Conservation (phyloP, 2,329 filamentous ascomycete genomes). For the Talaromyces sp. region DNA sequence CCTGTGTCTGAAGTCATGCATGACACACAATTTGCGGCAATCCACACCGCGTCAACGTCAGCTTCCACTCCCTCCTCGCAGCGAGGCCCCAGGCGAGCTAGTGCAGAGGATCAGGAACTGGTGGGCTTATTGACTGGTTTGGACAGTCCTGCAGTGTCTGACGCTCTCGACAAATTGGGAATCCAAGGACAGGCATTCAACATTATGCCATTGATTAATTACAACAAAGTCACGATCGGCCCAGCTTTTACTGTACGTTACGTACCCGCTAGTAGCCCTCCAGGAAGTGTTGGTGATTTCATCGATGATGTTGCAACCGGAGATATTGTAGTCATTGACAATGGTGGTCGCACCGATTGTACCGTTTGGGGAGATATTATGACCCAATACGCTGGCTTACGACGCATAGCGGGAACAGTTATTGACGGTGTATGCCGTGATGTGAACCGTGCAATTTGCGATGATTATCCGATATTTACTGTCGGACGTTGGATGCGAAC, state of each 20-base stretch:
- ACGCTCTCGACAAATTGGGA: background rate
- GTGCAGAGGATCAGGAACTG: background rate
- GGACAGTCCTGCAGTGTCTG: background rate
- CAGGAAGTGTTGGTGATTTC: constrained; percentile 24
- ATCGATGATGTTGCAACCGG: constrained; percentile 27
- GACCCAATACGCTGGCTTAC: constrained; percentile 29
- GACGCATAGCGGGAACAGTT: constrained; percentile 25
- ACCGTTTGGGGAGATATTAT: constrained; percentile 35
- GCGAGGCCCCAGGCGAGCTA: too few relatives aligned
- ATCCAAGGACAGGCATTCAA: background rate
- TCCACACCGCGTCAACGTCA: too few relatives aligned
- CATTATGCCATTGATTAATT: constrained; percentile 14
- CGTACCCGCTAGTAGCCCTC: background rate
- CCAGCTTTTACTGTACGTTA: constrained; percentile 32
- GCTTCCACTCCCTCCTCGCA: too few relatives aligned
- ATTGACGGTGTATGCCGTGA: constrained; percentile 31
- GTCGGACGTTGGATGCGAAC: constrained; percentile 31
- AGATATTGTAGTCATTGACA: constrained; percentile 30
- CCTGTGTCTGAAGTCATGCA: background rate
- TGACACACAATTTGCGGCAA: background rate
- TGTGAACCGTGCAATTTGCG: constrained; percentile 23
- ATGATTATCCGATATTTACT: constrained; percentile 26
- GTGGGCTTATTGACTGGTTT: background rate
- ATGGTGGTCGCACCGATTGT: constrained; percentile 28
- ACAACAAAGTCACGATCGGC: constrained; percentile 24